These are phyloP conservation scores for Thielaviopsis euricoi DNA, from an alignment of 2,329 filamentous ascomycete species.

Conservation along the genomic window DNA sequence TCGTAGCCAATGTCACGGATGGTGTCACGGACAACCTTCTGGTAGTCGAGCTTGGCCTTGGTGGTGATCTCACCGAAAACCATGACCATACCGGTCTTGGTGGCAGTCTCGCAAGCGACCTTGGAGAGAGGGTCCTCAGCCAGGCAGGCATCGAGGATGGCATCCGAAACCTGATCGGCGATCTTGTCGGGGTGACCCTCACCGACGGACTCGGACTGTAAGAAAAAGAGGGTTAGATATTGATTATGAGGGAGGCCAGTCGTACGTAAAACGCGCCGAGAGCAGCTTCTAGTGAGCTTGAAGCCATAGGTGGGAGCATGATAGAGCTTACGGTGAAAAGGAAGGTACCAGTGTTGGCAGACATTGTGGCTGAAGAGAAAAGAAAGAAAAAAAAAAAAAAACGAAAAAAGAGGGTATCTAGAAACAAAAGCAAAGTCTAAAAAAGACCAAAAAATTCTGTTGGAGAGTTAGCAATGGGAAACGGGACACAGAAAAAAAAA, in stretches of 20 bases:
- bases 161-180: conserved; percentile 95
- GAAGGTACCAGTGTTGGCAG: conserved; percentile 51
- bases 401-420: conserved; percentile 9
- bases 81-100: conserved; percentile 99
- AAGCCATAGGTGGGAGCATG: background rate
- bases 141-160: conserved; percentile 95
- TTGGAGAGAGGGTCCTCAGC: conserved; percentile 92
- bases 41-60: conserved; percentile 91
- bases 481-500: background rate
- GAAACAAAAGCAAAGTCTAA: conserved; percentile 13
- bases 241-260: too few relatives aligned
- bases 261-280: background rate
- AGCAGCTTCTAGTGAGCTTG: background rate
- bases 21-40: conserved; percentile 83
- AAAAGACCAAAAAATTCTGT: background rate
- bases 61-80: conserved; percentile 97
- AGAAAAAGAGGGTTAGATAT: conserved; percentile 15
- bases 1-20: conserved; percentile 99
- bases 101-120: conserved; percentile 96
- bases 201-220: conserved; percentile 67
- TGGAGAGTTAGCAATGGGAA: conserved; percentile 9
- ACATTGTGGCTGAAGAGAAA: conserved; percentile 35
- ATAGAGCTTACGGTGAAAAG: conserved; percentile 53
- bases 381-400: conserved; percentile 12
- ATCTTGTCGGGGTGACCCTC: conserved; percentile 95